Conservation (phyloP, 2,329 filamentous ascomycete genomes). For the Paradendryphiella salina region DNA sequence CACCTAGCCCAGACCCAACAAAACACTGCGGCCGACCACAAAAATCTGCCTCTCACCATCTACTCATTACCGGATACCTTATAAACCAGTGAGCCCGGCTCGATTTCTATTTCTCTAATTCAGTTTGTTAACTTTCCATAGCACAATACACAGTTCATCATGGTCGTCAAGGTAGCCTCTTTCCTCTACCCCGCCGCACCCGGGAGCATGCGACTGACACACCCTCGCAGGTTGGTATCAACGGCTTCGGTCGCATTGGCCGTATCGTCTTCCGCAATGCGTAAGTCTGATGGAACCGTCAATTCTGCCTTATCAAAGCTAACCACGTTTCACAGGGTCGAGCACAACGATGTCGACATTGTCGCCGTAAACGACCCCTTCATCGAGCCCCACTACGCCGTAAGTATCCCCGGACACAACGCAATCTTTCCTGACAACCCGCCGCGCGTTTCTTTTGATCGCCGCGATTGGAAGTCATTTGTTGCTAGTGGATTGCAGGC, state of each 20-base stretch:
- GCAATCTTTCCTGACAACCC: background rate
- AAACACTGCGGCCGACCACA: constrained; percentile 27
- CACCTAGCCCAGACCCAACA: constrained; percentile 36
- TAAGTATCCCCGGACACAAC: constrained; percentile 59
- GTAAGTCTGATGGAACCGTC: constrained; percentile 53
- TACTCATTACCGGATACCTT: constrained; percentile 22
- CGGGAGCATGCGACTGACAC: constrained; percentile 30
- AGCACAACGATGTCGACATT: constrained; percentile 86
- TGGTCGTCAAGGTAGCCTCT: constrained; percentile 53
- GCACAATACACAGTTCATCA: constrained; percentile 40
- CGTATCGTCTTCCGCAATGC: constrained; percentile 99
- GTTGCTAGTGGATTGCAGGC: constrained; percentile 10
- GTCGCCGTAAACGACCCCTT: constrained; percentile 99
- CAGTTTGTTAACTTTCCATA: constrained; percentile 22
- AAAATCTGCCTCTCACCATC: constrained; percentile 28
- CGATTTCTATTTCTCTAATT: constrained; percentile 5
- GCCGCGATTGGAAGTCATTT: background rate
- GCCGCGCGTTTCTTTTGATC: background rate
- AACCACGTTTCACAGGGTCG: constrained; percentile 58
- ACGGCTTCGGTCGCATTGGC: constrained; percentile 99
- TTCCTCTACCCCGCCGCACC: constrained; percentile 23
- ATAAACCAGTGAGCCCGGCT: constrained; percentile 30
- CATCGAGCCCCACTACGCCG: constrained; percentile 96
- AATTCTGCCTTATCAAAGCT: constrained; percentile 15
- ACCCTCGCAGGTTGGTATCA: constrained; percentile 79